phyloP scores from a whole-genome alignment of 2,329 filamentous ascomycete genomes.

The Hymenoscyphus scutula region DNA sequence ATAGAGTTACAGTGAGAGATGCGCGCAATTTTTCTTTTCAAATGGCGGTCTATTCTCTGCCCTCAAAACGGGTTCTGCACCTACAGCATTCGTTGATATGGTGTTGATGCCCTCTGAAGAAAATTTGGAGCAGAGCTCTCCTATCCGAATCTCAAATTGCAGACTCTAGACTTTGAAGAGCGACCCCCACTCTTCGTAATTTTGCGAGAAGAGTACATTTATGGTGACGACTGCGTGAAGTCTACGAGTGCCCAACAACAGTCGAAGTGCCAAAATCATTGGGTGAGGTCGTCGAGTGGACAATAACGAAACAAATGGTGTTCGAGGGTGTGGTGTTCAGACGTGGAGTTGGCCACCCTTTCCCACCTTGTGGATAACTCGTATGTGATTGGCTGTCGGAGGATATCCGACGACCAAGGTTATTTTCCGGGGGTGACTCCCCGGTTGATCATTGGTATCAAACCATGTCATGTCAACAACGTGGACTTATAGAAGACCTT shows the following conservation, averaged over 20 bases:
- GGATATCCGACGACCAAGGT: no score
- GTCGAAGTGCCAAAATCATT: background rate
- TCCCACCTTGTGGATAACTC: no score
- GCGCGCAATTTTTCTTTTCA: background rate
- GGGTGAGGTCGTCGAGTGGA: slow-evolving; percentile 2
- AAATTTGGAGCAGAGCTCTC: background rate
- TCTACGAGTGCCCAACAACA: no score
- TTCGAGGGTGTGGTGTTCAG: background rate
- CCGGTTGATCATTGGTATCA: no score
- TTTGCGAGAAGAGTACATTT: no score
- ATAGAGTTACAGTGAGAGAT: background rate
- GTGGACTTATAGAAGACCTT: no score
- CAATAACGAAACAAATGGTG: slow-evolving; percentile 10
- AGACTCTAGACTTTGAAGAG: background rate
- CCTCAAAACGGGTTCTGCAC: background rate
- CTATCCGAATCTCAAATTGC: background rate
- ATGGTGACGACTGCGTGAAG: no score
- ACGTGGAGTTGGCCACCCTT: no score
- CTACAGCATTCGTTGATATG: background rate
- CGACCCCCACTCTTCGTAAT: no score
- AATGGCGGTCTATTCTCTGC: background rate
- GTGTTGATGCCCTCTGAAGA: background rate
- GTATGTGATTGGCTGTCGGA: no score
- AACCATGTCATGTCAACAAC: no score
- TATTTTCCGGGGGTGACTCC: no score